phyloP scores from a whole-genome alignment of 208 protist species.

The Trypanosoma scelopori region DNA sequence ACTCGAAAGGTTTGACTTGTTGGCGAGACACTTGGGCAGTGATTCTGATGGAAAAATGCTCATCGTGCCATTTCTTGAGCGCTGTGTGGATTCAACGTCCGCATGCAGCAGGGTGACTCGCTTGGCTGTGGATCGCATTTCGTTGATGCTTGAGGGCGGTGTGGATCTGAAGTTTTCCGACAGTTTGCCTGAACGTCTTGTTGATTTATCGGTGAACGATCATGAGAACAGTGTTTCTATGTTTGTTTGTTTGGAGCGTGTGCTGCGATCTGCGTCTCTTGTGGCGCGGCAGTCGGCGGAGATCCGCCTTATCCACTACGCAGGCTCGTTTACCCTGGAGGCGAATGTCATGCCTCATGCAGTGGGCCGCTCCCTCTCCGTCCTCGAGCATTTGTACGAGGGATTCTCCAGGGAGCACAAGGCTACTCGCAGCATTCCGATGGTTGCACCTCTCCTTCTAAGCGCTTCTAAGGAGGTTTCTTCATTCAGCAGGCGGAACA shows the following conservation, averaged over 20 bases:
- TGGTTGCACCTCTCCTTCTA: slow-evolving; percentile 44
- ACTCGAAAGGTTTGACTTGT: slow-evolving; percentile 39
- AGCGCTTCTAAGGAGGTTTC: slow-evolving; percentile 27
- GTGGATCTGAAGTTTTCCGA: slow-evolving; percentile 22
- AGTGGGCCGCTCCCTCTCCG: slow-evolving; percentile 22
- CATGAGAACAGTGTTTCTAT: slow-evolving; percentile 13
- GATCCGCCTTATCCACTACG: slow-evolving; percentile 16
- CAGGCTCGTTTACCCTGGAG: slow-evolving; percentile 6
- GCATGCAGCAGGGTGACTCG: background rate
- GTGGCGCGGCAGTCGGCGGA: slow-evolving; percentile 34
- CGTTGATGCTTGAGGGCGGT: slow-evolving; percentile 22
- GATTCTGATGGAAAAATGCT: slow-evolving; percentile 32
- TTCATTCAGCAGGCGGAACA: slow-evolving; percentile 25
- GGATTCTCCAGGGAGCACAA: slow-evolving; percentile 40
- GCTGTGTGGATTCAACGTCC: slow-evolving; percentile 27
- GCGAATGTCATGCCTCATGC: background rate
- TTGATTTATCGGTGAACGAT: slow-evolving; percentile 23
- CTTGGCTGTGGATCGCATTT: slow-evolving; percentile 21
- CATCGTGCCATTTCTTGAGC: slow-evolving; percentile 44
- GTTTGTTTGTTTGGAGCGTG: slow-evolving; percentile 42
- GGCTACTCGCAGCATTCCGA: slow-evolving; percentile 40
- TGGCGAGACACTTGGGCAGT: slow-evolving; percentile 35
- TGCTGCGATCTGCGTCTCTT: slow-evolving; percentile 26
- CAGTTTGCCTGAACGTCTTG: slow-evolving; percentile 29
- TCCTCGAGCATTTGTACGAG: slow-evolving; percentile 35